A percentile compares a stretch with the other conserved stretches of the same genome.
phyloP scores from a whole-genome alignment of 2,329 filamentous ascomycete species.

The Aspergillus ustus region DNA sequence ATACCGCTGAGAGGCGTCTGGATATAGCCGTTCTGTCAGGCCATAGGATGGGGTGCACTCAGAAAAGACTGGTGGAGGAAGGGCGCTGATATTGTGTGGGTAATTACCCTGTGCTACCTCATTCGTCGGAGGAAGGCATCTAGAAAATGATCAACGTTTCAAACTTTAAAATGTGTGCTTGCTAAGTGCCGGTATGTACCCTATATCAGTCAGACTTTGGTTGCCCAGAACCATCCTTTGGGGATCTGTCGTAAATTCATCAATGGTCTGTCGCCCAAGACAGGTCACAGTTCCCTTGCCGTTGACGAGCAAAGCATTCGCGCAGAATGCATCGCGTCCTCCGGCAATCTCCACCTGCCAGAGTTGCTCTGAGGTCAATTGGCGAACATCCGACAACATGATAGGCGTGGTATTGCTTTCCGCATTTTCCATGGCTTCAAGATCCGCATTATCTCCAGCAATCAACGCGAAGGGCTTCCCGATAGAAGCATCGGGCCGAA shows the following conservation, averaged over 20 bases:
- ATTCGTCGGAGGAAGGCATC: constrained; percentile 26
- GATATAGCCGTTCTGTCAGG: constrained; percentile 49
- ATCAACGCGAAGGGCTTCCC: constrained; percentile 57
- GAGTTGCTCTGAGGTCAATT: constrained; percentile 55
- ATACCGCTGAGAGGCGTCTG: constrained; percentile 47
- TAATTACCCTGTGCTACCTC: constrained; percentile 21
- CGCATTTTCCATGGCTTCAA: constrained; percentile 53
- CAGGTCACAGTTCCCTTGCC: constrained; percentile 62
- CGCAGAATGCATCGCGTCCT: constrained; percentile 55
- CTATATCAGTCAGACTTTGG: constrained; percentile 26
- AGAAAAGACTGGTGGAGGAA: constrained; percentile 33
- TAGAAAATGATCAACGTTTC: constrained; percentile 10
- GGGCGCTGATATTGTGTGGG: constrained; percentile 26
- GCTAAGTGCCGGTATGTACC: constrained; percentile 12
- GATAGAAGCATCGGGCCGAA: constrained; percentile 44
- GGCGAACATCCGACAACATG: constrained; percentile 60
- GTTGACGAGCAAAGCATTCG: constrained; percentile 64
- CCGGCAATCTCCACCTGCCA: constrained; percentile 30
- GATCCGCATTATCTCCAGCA: constrained; percentile 38
- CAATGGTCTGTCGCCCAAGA: constrained; percentile 49
- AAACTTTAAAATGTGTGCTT: too few species aligned
- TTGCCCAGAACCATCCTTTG: constrained; percentile 21
- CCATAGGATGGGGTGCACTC: constrained; percentile 54
- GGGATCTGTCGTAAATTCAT: constrained; percentile 35
- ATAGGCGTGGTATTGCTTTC: constrained; percentile 53